Evolutionary conservation across 2,329 filamentous ascomycete species (phyloP).

Genomic region (Pochonia chlamydosporia): DNA sequence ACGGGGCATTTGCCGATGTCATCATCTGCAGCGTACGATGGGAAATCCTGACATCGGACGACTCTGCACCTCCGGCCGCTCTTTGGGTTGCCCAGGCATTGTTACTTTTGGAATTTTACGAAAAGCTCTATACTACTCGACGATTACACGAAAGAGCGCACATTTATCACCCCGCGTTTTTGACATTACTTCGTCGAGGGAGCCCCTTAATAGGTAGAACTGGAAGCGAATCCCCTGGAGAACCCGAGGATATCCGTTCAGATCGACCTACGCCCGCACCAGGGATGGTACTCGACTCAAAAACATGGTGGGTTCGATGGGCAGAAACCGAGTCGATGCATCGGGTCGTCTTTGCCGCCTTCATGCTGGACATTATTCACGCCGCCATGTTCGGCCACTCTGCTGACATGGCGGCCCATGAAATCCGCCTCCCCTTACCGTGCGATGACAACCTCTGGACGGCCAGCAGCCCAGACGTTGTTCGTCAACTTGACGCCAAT

Average conservation of each 20-base stretch:
- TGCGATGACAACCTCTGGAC: slow-evolving; percentile 87
- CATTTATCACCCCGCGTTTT: slow-evolving; percentile 80
- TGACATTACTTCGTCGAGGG: slow-evolving; percentile 79
- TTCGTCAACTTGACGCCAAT: slow-evolving; percentile 70
- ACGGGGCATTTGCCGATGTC: slow-evolving; percentile 46
- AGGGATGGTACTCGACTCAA: slow-evolving; percentile 30
- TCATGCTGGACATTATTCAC: slow-evolving; percentile 84
- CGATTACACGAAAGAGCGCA: slow-evolving; percentile 81
- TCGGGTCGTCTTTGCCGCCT: slow-evolving; percentile 80
- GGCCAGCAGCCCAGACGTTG: slow-evolving; percentile 69
- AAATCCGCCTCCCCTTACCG: slow-evolving; percentile 78
- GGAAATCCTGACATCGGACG: slow-evolving; percentile 76
- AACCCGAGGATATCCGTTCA: slow-evolving; percentile 23
- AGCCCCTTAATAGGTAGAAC: slow-evolving; percentile 79
- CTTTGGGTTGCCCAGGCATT: slow-evolving; percentile 86
- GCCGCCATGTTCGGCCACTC: slow-evolving; percentile 90
- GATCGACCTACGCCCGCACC: slow-evolving; percentile 31
- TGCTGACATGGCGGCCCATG: slow-evolving; percentile 85
- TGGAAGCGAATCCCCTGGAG: slow-evolving; percentile 72
- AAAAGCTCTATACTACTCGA: slow-evolving; percentile 85
- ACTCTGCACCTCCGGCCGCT: slow-evolving; percentile 77
- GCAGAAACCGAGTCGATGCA: slow-evolving; percentile 84
- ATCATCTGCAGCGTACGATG: slow-evolving; percentile 70
- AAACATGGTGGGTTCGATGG: slow-evolving; percentile 76
- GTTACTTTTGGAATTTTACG: slow-evolving; percentile 78